A percentile compares a stretch with the other conserved stretches of the same genome.
phyloP scores from a whole-genome alignment of 192 early-diverging fungal species.

The Podila clonocystis region DNA sequence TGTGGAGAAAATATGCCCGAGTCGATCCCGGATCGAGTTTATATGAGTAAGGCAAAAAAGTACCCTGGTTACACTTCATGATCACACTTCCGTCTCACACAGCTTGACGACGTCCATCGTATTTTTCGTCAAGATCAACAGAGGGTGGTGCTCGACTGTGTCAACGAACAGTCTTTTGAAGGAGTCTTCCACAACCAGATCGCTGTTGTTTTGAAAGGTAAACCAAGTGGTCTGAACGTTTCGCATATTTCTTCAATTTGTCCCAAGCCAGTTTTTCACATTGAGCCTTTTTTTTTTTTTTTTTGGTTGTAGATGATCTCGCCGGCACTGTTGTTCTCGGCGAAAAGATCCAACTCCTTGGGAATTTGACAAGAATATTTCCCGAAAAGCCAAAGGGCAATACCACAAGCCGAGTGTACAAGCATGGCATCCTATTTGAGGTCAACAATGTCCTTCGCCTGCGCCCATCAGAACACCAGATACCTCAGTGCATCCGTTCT shows the following conservation, averaged over 20 bases:
- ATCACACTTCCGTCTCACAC: neutral
- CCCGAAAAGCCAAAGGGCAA: neutral
- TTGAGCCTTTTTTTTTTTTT: too few species aligned
- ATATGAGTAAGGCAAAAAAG: constrained; percentile 16
- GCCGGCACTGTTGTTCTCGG: constrained; percentile 14
- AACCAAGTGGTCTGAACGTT: neutral
- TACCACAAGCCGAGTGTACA: neutral
- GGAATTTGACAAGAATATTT: constrained; percentile 6
- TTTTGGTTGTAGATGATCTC: constrained; percentile 15
- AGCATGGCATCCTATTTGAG: constrained; percentile 17
- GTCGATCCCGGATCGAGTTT: constrained; percentile 42
- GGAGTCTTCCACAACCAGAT: constrained; percentile 39
- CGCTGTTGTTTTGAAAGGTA: constrained; percentile 16
- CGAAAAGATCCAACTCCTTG: constrained; percentile 10
- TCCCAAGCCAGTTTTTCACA: neutral
- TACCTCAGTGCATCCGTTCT: neutral
- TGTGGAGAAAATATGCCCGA: constrained; percentile 45
- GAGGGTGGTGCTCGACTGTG: constrained; percentile 8
- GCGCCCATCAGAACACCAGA: too few species aligned
- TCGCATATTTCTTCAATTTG: neutral
- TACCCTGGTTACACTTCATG: neutral
- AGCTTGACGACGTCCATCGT: neutral
- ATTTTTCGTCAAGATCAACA: constrained; percentile 13
- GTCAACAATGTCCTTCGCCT: constrained; percentile 31
- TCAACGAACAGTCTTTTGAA: neutral